These are phyloP conservation scores for Curvularia hawaiiensis DNA, from an alignment of 2,329 filamentous ascomycete species.

Conservation along the genomic window DNA sequence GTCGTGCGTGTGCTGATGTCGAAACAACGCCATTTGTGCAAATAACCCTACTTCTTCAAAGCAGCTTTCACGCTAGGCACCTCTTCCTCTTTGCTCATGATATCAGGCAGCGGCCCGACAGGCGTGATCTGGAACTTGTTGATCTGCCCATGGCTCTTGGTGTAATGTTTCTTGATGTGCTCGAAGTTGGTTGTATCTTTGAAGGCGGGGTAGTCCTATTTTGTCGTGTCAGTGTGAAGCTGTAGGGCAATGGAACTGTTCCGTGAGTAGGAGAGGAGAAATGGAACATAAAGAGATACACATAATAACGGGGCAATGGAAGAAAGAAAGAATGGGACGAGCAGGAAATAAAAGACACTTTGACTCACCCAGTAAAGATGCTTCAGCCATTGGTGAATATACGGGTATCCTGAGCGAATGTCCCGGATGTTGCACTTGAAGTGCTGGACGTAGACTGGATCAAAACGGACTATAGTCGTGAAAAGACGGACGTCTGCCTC, in stretches of 20 bases:
- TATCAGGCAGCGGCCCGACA: conserved; percentile 80
- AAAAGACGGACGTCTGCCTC: conserved; percentile 59
- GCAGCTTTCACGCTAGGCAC: conserved; percentile 62
- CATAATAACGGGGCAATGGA: too few species aligned
- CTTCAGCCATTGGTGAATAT: conserved; percentile 79
- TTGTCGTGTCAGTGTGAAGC: background rate
- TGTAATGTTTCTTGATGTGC: conserved; percentile 88
- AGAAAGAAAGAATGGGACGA: background rate
- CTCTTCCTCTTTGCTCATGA: conserved; percentile 79
- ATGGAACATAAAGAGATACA: background rate
- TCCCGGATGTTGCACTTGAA: conserved; percentile 84
- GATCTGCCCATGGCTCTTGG: conserved; percentile 68
- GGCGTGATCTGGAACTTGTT: conserved; percentile 77
- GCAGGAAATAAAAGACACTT: background rate
- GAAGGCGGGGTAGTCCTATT: conserved; percentile 70
- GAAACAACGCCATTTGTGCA: background rate
- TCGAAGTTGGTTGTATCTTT: conserved; percentile 84
- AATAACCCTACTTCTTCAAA: conserved; percentile 6
- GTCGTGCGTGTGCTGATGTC: background rate
- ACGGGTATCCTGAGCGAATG: conserved; percentile 82
- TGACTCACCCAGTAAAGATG: conserved; percentile 73
- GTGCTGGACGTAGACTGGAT: conserved; percentile 61
- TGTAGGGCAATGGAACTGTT: background rate
- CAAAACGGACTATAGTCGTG: conserved; percentile 67
- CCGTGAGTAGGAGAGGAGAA: background rate